Percentiles rank a stretch among this genome's conserved stretches.
Evolutionary conservation across 208 protist species (phyloP).

Genomic region (Leishmania lainsoni): DNA sequence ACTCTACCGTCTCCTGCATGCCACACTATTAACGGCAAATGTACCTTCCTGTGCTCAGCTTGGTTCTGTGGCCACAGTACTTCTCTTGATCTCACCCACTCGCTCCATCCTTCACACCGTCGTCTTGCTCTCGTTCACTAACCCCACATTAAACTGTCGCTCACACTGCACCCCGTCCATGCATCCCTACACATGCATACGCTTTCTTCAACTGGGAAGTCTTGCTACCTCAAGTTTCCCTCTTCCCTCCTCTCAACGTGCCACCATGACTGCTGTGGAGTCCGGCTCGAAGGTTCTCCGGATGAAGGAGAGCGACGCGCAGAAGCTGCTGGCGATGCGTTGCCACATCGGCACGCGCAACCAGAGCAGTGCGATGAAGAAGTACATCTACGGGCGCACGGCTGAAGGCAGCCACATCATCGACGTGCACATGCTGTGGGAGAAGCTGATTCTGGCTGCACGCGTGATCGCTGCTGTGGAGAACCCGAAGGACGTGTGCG

Average conservation of each 20-base stretch:
- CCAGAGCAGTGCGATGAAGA: slow-evolving; percentile 93
- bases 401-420: slow-evolving; percentile 95
- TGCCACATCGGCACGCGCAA: slow-evolving; percentile 97
- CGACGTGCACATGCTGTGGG: slow-evolving; percentile 98
- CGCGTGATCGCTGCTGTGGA: slow-evolving; percentile 98
- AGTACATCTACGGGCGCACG: slow-evolving; percentile 94
- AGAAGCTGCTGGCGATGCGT: slow-evolving; percentile 97
- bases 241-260: neutral
- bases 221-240: slow-evolving; percentile 7
- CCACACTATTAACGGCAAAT: neutral
- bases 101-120: neutral
- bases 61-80: neutral
- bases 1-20: neutral
- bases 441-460: slow-evolving; percentile 99
- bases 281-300: slow-evolving; percentile 78
- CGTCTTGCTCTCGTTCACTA: neutral
- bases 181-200: neutral
- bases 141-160: neutral
- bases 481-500: slow-evolving; percentile 97
- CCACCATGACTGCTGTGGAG: slow-evolving; percentile 70
- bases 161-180: neutral
- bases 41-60: neutral
- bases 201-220: neutral
- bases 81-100: neutral
- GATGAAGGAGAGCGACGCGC: slow-evolving; percentile 93